A percentile compares a stretch with the other conserved stretches of the same genome.
These are phyloP conservation scores for Mycena indigotica DNA, from an alignment of 768 basidiomycete species.

Conservation along the genomic window DNA sequence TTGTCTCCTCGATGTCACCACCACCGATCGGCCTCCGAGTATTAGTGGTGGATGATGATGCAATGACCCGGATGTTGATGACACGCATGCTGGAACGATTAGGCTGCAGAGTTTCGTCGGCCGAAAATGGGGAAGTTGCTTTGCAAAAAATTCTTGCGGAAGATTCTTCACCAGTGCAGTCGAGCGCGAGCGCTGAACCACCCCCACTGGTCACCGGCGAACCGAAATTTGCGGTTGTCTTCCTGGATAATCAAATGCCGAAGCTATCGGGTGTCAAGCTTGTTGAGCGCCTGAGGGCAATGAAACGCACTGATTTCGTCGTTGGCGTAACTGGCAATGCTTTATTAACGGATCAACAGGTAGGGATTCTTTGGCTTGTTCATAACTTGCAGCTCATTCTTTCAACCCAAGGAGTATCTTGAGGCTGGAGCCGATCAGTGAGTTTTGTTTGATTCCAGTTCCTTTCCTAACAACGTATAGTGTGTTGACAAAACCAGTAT, in stretches of 20 bases:
- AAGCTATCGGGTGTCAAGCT: conserved; percentile 62
- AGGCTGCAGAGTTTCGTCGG: conserved; percentile 60
- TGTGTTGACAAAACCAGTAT: conserved; percentile 64
- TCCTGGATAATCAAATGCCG: conserved; percentile 63
- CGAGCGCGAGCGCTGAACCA: conserved; percentile 27
- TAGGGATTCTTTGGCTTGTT: not conserved
- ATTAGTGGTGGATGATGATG: conserved; percentile 69
- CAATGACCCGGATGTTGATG: conserved; percentile 66
- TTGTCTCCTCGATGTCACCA: conserved; percentile 3
- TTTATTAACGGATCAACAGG: conserved; percentile 50
- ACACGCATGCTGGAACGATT: conserved; percentile 61
- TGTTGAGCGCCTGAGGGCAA: conserved; percentile 50
- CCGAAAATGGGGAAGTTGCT: conserved; percentile 68
- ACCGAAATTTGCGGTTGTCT: conserved; percentile 27
- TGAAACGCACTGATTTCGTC: conserved; percentile 61
- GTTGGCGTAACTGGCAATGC: conserved; percentile 58
- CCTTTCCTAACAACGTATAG: conserved; percentile 30
- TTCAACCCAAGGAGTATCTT: conserved; percentile 44
- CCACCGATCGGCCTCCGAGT: conserved; percentile 39
- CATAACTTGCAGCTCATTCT: conserved; percentile 7
- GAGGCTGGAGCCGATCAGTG: conserved; percentile 61
- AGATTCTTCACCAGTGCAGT: conserved; percentile 10
- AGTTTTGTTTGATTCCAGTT: conserved; percentile 29
- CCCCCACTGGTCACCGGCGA: not conserved
- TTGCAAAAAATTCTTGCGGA: conserved; percentile 54